These are phyloP conservation scores for Talaromyces liani DNA, from an alignment of 495 filamentous ascomycete genomes.

Conservation along the genomic window DNA sequence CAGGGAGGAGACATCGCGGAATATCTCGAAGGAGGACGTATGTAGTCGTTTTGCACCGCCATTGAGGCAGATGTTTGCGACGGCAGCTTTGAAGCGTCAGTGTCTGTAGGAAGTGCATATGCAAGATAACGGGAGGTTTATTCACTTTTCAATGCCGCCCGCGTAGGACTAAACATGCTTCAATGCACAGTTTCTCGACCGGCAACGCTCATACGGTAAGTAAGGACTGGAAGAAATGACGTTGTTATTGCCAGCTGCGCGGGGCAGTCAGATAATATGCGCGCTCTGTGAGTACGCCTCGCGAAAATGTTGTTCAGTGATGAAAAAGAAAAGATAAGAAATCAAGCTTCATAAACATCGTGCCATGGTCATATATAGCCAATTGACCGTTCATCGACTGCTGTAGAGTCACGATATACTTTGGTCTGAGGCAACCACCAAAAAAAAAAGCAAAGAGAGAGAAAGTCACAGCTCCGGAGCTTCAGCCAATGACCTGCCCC, in stretches of 20 bases:
- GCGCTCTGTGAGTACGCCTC: not conserved
- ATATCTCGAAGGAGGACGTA: conserved; percentile 51
- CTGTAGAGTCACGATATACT: not conserved
- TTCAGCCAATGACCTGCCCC: not conserved
- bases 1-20: conserved; percentile 63
- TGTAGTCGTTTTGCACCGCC: not conserved
- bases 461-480: not conserved
- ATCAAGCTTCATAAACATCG: not conserved
- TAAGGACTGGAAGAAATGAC: not conserved
- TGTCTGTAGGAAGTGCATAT: not conserved
- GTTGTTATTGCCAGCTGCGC: not conserved
- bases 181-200: not conserved
- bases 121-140: not conserved
- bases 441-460: not conserved
- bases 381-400: not conserved
- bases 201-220: not conserved
- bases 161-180: not conserved
- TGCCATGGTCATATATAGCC: not conserved
- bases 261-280: not conserved
- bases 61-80: not conserved
- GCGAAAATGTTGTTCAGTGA: not conserved
- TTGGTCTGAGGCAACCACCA: not conserved
- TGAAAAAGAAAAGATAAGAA: not conserved
- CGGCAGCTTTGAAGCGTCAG: not conserved
- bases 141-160: not conserved